These are phyloP conservation scores for Cyberlindnera mississippiensis DNA, from an alignment of 805 yeast species.

Conservation along the genomic window DNA sequence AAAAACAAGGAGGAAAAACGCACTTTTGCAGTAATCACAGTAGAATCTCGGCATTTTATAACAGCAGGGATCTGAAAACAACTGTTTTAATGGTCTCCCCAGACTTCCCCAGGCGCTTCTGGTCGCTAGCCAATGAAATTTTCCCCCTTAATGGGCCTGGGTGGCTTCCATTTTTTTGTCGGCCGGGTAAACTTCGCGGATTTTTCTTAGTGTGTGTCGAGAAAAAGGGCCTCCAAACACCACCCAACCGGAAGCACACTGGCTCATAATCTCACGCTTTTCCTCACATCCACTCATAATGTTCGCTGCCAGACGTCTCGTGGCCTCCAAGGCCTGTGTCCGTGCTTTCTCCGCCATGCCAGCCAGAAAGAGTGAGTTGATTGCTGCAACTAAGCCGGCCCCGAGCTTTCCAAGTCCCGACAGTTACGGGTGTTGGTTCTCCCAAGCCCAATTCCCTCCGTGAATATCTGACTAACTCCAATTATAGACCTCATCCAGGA, in stretches of 20 bases:
- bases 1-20: conserved; percentile 18
- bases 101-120: not conserved
- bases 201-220: not conserved
- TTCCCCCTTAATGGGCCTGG: conserved; percentile 1
- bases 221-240: conserved; percentile 1
- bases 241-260: too few relatives aligned
- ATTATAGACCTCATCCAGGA: conserved; percentile 62
- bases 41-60: conserved; percentile 59
- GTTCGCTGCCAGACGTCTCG: conserved; percentile 25
- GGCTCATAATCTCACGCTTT: too few relatives aligned
- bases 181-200: not conserved
- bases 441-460: not conserved
- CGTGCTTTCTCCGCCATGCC: conserved; percentile 35
- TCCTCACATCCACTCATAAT: too few relatives aligned
- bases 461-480: too few relatives aligned
- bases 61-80: too few relatives aligned
- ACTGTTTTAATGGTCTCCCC: not conserved
- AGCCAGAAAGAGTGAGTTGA: conserved; percentile 29
- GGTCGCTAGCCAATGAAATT: conserved; percentile 12
- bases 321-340: conserved; percentile 26
- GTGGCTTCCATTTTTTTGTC: too few relatives aligned
- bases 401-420: too few relatives aligned
- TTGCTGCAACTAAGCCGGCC: too few relatives aligned
- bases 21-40: conserved; percentile 77
- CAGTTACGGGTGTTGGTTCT: too few relatives aligned